Percentiles rank a stretch among this genome's conserved stretches.
Evolutionary conservation across 805 yeast species (phyloP).

Genomic region (Myxozyma lipomycoides): DNA sequence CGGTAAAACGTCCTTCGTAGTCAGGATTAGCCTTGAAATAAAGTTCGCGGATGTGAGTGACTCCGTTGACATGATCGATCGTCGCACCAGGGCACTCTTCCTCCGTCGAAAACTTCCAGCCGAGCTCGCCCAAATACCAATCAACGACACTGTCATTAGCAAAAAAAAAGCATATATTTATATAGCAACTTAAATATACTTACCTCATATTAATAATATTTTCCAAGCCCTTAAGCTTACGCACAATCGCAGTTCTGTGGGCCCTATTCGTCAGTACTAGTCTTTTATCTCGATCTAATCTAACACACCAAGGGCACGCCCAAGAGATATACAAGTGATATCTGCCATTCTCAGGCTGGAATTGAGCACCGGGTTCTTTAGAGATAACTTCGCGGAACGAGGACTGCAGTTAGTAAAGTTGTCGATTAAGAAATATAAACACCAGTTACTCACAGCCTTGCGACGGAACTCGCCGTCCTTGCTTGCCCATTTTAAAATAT

Average conservation of each 20-base stretch:
- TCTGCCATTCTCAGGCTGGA: constrained; percentile 71
- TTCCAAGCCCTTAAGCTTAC: constrained; percentile 70
- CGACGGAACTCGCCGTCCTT: constrained; percentile 29
- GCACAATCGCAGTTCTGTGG: constrained; percentile 70
- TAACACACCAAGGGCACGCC: constrained; percentile 94
- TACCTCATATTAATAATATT: constrained; percentile 41
- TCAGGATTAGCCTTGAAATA: constrained; percentile 72
- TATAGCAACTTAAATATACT: not conserved
- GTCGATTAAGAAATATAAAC: not conserved
- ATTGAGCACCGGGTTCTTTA: constrained; percentile 59
- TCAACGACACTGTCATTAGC: constrained; percentile 70
- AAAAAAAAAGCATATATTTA: not conserved
- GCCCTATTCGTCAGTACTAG: constrained; percentile 44
- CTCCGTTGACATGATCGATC: constrained; percentile 58
- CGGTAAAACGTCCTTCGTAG: constrained; percentile 81
- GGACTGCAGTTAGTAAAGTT: constrained; percentile 28
- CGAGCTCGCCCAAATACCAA: constrained; percentile 82
- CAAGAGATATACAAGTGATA: constrained; percentile 84
- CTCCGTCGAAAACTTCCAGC: constrained; percentile 75
- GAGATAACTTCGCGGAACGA: constrained; percentile 62
- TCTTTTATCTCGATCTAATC: constrained; percentile 62
- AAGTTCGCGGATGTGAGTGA: constrained; percentile 59
- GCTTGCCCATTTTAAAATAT: constrained; percentile 27
- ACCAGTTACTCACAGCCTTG: constrained; percentile 22
- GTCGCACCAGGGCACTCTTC: constrained; percentile 49